Evolutionary conservation across 768 basidiomycete genomes (phyloP).

Genomic region (Leccinum olivaceopallidum): DNA sequence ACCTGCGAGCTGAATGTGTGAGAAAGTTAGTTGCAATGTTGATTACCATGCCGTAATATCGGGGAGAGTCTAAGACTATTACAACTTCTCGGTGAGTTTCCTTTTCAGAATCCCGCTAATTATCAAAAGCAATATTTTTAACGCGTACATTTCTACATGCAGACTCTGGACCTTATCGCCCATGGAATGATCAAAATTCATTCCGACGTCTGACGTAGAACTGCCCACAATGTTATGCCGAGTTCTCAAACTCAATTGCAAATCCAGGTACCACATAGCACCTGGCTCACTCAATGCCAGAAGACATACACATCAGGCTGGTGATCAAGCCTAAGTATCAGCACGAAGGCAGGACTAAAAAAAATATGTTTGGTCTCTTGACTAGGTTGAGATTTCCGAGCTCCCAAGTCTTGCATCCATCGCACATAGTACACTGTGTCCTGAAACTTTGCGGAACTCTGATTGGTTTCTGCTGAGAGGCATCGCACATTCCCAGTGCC

Average conservation of each 20-base stretch:
- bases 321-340: background rate
- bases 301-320: no score
- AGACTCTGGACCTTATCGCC: background rate
- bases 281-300: background rate
- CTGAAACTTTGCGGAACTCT: background rate
- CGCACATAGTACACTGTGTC: background rate
- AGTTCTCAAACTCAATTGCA: background rate
- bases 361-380: no score
- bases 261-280: background rate
- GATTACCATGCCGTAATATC: constrained; percentile 6
- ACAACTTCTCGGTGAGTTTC: background rate
- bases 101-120: background rate
- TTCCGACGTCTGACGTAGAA: no score
- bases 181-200: background rate
- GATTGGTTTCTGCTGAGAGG: background rate
- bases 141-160: background rate
- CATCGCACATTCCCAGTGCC: background rate
- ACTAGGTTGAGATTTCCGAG: background rate
- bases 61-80: background rate
- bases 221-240: no score
- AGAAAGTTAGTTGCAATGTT: background rate
- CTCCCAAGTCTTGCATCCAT: background rate
- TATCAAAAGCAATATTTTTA: constrained; percentile 1
- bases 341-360: background rate
- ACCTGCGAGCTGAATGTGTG: background rate